These are phyloP conservation scores for Sporothrix phasma DNA, from an alignment of 2,329 filamentous ascomycete species.

Conservation along the genomic window DNA sequence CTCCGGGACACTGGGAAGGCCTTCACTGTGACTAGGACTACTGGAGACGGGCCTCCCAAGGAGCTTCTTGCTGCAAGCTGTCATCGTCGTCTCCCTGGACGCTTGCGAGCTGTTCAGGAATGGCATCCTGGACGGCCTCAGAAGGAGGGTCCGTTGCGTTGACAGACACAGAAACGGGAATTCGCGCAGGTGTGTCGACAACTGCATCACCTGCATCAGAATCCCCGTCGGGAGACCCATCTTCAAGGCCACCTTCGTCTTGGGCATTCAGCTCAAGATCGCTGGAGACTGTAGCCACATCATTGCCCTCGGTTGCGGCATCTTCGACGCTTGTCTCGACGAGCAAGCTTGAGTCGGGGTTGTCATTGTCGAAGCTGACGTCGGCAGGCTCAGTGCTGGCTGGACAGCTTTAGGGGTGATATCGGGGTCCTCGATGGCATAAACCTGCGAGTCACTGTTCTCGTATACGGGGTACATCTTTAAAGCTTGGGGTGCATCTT, in stretches of 20 bases:
- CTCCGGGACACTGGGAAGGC: slow-evolving; percentile 1
- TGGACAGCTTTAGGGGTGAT: not conserved
- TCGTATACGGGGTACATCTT: not conserved
- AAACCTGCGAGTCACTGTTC: not conserved
- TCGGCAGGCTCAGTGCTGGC: not conserved
- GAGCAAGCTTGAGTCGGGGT: not conserved
- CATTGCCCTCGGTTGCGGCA: not conserved
- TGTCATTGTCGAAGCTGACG: not conserved
- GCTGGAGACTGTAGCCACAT: not conserved
- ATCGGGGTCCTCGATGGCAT: not conserved
- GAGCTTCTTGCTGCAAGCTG: not conserved
- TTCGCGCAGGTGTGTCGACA: not conserved
- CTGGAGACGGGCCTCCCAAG: not conserved
- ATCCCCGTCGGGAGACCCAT: not conserved
- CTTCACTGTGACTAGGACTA: not conserved
- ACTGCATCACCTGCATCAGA: not conserved
- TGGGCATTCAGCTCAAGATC: not conserved
- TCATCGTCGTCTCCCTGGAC: not conserved
- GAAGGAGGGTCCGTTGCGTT: not conserved
- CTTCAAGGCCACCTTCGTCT: too few relatives aligned
- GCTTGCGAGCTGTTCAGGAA: not conserved
- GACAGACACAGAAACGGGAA: not conserved
- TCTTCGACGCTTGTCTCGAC: not conserved
- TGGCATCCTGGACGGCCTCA: not conserved
- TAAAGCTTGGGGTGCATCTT: not conserved